Percentiles rank a stretch among this genome's conserved stretches.
phyloP scores from a whole-genome alignment of 768 basidiomycete species.

The Serendipita indica region DNA sequence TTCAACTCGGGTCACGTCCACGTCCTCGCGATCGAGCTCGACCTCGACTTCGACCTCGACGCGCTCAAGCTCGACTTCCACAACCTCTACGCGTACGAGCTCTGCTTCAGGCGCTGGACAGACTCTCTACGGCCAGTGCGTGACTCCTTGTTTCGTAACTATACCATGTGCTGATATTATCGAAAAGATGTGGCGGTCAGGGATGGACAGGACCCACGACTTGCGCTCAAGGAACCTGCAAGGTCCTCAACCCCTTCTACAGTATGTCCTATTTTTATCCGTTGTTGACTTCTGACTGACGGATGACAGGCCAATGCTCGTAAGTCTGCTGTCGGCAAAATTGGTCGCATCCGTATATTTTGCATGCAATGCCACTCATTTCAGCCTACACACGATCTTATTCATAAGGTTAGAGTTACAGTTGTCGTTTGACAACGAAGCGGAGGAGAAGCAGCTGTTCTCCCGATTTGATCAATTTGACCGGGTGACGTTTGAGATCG shows the following conservation, averaged over 20 bases:
- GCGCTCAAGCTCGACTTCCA: not conserved
- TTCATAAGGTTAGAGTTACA: too few relatives aligned
- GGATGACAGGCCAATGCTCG: not conserved
- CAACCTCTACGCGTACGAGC: not conserved
- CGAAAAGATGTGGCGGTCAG: not conserved
- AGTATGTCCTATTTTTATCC: conserved; percentile 3
- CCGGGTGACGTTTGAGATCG: not conserved
- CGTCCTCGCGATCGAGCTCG: conserved; percentile 5
- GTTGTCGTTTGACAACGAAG: not conserved
- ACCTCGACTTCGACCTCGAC: not conserved
- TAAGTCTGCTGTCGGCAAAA: not conserved
- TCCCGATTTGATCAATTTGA: not conserved
- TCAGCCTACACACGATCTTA: not conserved
- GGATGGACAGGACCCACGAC: conserved; percentile 11
- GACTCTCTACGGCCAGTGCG: not conserved
- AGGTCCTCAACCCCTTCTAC: conserved; percentile 10
- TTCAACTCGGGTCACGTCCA: not conserved
- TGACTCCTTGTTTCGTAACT: not conserved
- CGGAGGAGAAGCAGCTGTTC: not conserved
- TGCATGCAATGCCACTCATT: not conserved
- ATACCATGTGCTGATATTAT: not conserved
- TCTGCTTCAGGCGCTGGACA: not conserved
- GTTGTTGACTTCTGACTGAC: not conserved
- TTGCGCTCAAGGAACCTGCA: conserved; percentile 14
- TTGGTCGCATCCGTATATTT: not conserved